phyloP scores from a whole-genome alignment of 495 filamentous ascomycete species.

The Elasticomyces elasticus region DNA sequence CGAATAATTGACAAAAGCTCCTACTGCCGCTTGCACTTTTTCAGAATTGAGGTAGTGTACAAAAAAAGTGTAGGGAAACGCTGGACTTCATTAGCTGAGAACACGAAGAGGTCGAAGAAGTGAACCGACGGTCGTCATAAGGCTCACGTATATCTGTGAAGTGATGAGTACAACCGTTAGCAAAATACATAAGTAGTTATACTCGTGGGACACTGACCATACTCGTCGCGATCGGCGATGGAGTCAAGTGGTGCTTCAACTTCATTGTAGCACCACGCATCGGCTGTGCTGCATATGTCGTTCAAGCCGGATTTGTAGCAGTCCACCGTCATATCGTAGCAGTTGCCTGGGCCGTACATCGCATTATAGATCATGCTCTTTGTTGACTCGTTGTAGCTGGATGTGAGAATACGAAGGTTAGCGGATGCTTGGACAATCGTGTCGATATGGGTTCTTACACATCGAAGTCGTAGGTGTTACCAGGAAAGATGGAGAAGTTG shows the following conservation, averaged over 20 bases:
- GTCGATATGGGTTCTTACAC: too few species aligned
- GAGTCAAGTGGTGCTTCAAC: conserved; percentile 46
- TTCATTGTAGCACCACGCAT: conserved; percentile 45
- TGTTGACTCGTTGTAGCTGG: conserved; percentile 18
- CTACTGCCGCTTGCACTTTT: conserved; percentile 47
- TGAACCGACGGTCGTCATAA: conserved; percentile 41
- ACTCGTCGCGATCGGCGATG: conserved; percentile 47
- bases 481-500: conserved; percentile 44
- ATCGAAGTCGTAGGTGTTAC: conserved; percentile 51
- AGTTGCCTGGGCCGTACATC: conserved; percentile 52
- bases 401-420: too few species aligned
- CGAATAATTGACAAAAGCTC: conserved; percentile 49
- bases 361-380: conserved; percentile 45
- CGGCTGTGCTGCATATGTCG: conserved; percentile 41
- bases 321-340: conserved; percentile 45
- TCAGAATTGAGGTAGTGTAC: conserved; percentile 49
- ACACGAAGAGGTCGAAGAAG: background rate
- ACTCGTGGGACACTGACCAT: too few species aligned
- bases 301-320: conserved; percentile 40
- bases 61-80: conserved; percentile 45
- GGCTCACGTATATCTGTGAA: conserved; percentile 51
- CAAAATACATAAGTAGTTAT: too few species aligned
- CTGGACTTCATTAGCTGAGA: background rate
- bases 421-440: background rate
- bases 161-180: too few species aligned